phyloP scores from a whole-genome alignment of 2,329 filamentous ascomycete species.

The Ophiocordyceps camponoti-floridani region DNA sequence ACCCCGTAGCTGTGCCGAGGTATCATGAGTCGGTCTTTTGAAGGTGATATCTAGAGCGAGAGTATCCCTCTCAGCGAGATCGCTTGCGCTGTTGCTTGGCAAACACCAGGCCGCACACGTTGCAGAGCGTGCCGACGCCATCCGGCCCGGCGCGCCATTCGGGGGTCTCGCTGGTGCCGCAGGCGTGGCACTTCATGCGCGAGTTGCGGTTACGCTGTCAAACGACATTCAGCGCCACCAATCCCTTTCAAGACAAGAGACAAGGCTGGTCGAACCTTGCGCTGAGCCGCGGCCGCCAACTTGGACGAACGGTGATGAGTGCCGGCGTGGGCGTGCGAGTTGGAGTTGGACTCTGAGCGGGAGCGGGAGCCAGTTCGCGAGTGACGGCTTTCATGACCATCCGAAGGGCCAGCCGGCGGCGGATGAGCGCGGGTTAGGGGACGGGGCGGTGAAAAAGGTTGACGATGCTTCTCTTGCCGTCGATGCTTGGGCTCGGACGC shows the following conservation, averaged over 20 bases:
- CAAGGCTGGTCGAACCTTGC: neutral
- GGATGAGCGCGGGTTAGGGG: neutral
- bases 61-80: neutral
- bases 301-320: neutral
- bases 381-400: neutral
- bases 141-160: conserved; percentile 62
- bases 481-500: neutral
- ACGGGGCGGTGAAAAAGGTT: neutral
- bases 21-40: neutral
- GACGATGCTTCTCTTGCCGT: neutral
- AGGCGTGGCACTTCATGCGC: conserved; percentile 18
- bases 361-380: neutral
- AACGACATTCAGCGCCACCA: neutral
- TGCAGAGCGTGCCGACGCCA: conserved; percentile 53
- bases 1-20: neutral
- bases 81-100: conserved; percentile 6
- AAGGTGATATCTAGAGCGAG: no score
- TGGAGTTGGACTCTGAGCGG: neutral
- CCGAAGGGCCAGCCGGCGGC: neutral
- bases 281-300: neutral
- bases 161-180: conserved; percentile 56
- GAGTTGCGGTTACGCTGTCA: neutral
- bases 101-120: conserved; percentile 47
- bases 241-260: neutral
- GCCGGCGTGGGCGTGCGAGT: neutral